Conservation (phyloP, 2,329 filamentous ascomycete species). For the Epicoccum nigrum region DNA sequence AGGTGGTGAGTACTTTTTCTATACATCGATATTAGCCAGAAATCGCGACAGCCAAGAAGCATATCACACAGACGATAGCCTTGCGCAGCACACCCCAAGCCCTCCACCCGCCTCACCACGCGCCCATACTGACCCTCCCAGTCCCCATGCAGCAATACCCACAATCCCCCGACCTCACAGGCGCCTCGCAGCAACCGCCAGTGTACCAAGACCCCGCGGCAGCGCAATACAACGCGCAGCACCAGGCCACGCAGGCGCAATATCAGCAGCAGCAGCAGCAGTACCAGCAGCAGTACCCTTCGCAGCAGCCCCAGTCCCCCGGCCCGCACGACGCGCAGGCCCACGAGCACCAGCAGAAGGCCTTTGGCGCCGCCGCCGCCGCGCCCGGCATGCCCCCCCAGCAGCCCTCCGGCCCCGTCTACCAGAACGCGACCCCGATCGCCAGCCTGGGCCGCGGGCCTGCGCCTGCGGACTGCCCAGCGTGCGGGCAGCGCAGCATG, state of each 20-base stretch:
- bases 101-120: background rate
- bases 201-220: conserved; percentile 43
- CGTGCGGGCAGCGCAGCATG: conserved; percentile 51
- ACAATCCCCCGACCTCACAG: conserved; percentile 38
- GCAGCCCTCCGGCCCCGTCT: conserved; percentile 41
- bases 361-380: background rate
- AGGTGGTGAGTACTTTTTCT: conserved; percentile 35
- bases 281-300: conserved; percentile 6
- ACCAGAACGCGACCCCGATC: conserved; percentile 46
- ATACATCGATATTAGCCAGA: background rate
- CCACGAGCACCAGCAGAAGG: conserved; percentile 10
- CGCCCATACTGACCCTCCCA: conserved; percentile 23
- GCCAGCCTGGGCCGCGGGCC: conserved; percentile 41
- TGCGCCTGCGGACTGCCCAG: conserved; percentile 56
- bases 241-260: conserved; percentile 5
- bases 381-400: conserved; percentile 43
- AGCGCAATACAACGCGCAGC: conserved; percentile 23
- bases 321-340: conserved; percentile 28
- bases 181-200: conserved; percentile 37
- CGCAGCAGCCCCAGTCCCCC: conserved; percentile 30
- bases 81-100: background rate
- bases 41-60: too few species aligned
- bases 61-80: too few species aligned
- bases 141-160: conserved; percentile 49
- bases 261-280: conserved; percentile 11